Evolutionary conservation across 768 basidiomycete species (phyloP).

Genomic region (Fomitopsis serialis): DNA sequence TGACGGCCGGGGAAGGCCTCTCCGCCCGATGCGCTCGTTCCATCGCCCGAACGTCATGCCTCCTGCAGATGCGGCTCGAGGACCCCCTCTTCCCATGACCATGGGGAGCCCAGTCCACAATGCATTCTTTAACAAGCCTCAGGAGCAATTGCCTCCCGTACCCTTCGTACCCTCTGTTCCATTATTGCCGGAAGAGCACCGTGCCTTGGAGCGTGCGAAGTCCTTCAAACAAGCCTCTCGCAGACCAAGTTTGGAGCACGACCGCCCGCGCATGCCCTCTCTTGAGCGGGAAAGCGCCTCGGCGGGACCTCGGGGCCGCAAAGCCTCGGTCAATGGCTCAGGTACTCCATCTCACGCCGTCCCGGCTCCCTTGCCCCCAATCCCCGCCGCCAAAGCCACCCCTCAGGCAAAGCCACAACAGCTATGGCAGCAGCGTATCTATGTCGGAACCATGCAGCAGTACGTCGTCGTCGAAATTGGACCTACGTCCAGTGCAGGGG

Average conservation of each 20-base stretch:
- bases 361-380: constrained; percentile 10
- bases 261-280: constrained; percentile 1
- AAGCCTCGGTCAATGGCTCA: constrained; percentile 10
- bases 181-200: constrained; percentile 3
- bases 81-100: constrained; percentile 1
- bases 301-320: constrained; percentile 12
- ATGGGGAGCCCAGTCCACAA: constrained; percentile 6
- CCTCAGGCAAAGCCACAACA: constrained; percentile 11
- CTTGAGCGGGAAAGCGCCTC: constrained; percentile 12
- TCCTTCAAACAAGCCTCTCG: constrained; percentile 11
- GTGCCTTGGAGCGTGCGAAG: constrained; percentile 15
- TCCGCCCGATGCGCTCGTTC: constrained; percentile 59
- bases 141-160: constrained; percentile 6
- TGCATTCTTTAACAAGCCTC: constrained; percentile 14
- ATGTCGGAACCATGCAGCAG: constrained; percentile 71
- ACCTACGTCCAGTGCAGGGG: constrained; percentile 61
- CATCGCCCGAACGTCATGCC: constrained; percentile 33
- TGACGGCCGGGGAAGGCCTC: constrained; percentile 18
- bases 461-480: constrained; percentile 72
- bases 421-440: constrained; percentile 62
- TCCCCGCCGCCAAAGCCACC: constrained; percentile 21
- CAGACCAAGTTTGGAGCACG: constrained; percentile 17
- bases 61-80: constrained; percentile 3
- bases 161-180: constrained; percentile 4
- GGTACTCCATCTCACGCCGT: constrained; percentile 4